Conservation (phyloP, 2,329 filamentous ascomycete genomes). For the Sporothrix mexicana region DNA sequence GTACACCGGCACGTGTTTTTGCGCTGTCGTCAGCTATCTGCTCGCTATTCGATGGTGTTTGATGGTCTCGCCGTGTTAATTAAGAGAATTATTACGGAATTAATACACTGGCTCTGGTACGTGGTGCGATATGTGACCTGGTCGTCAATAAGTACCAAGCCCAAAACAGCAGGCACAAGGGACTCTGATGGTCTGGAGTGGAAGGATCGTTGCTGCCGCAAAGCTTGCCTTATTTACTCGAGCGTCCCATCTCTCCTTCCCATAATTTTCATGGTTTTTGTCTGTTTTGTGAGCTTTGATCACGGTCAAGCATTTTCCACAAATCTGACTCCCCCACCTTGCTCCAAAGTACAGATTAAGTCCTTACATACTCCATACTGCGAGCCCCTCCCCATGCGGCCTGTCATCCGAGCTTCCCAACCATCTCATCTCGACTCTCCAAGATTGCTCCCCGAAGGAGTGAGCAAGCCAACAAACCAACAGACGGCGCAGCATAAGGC, state of each 20-base stretch:
- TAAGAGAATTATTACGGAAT: no score
- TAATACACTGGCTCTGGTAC: background rate
- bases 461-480: conserved; percentile 4
- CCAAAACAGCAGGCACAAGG: conserved; percentile 10
- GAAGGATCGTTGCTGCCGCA: background rate
- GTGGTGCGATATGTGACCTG: background rate
- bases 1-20: conserved; percentile 27
- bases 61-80: background rate
- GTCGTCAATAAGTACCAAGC: background rate
- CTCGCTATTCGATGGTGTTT: background rate
- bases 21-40: conserved; percentile 8
- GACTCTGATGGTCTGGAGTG: background rate
- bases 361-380: background rate
- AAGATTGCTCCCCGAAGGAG: background rate
- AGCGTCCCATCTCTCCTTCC: background rate
- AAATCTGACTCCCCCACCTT: background rate
- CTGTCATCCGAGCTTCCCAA: conserved; percentile 13
- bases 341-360: no score
- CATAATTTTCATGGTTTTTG: background rate
- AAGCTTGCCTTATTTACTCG: conserved; percentile 19
- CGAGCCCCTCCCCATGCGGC: background rate
- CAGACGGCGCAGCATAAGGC: conserved; percentile 21
- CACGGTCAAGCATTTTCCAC: background rate
- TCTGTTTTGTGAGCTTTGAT: background rate
- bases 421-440: background rate